Evolutionary conservation across 1,284 basidiomycete genomes (phyloP).

Genomic region (Naganishia albida): DNA sequence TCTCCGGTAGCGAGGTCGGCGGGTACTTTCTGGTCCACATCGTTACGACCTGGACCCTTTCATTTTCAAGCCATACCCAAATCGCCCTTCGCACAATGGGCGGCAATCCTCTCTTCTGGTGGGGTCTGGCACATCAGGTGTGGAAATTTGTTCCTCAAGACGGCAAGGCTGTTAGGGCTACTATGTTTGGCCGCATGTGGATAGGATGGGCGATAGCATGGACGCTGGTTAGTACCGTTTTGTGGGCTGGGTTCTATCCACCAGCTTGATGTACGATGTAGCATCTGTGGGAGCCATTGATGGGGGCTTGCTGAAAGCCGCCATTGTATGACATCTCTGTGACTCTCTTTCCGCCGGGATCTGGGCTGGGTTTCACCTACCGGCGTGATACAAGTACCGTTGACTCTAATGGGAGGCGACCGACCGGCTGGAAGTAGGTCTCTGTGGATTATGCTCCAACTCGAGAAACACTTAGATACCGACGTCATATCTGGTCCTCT

Average conservation of each 20-base stretch:
- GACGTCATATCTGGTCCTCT: too few relatives aligned
- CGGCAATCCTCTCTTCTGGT: slow-evolving; percentile 78
- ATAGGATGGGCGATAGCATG: slow-evolving; percentile 70
- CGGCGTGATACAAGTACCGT: too few relatives aligned
- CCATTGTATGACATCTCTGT: too few relatives aligned
- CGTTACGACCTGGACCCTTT: slow-evolving; percentile 63
- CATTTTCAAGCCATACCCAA: slow-evolving; percentile 84
- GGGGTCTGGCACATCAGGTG: slow-evolving; percentile 66
- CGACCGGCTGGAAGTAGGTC: too few relatives aligned
- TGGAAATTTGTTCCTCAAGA: slow-evolving; percentile 33
- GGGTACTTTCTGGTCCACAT: slow-evolving; percentile 73
- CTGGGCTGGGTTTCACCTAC: too few relatives aligned
- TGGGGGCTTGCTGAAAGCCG: too few relatives aligned
- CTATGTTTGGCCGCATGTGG: slow-evolving; percentile 14
- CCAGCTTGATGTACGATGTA: slow-evolving; percentile 74
- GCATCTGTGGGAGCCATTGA: too few relatives aligned
- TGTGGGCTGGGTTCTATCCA: slow-evolving; percentile 85
- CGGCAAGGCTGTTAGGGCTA: slow-evolving; percentile 49
- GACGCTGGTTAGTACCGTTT: slow-evolving; percentile 68
- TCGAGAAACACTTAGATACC: too few relatives aligned
- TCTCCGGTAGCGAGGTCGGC: slow-evolving; percentile 49
- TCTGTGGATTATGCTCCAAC: too few relatives aligned
- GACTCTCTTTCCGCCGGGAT: too few relatives aligned
- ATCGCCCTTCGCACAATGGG: slow-evolving; percentile 80
- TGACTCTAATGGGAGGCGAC: too few relatives aligned